These are phyloP conservation scores for Scheffersomyces parashehatae DNA, from an alignment of 1,139 yeast genomes.

Conservation along the genomic window DNA sequence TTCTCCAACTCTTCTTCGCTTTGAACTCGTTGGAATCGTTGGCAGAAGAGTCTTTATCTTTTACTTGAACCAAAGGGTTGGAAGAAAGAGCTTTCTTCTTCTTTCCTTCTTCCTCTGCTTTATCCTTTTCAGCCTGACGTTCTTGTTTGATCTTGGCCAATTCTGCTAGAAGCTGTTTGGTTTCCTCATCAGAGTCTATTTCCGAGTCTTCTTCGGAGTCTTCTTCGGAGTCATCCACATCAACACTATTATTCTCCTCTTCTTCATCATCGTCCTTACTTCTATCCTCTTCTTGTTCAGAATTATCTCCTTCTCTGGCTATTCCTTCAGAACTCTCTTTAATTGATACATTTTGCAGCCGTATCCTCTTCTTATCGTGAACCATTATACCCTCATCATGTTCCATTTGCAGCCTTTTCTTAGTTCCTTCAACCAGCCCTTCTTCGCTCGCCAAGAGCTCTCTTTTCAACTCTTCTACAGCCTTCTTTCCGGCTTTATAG, in stretches of 20 bases:
- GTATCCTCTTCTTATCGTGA: not conserved
- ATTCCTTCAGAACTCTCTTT: slow-evolving; percentile 9
- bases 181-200: slow-evolving; percentile 27
- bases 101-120: slow-evolving; percentile 20
- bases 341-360: slow-evolving; percentile 7
- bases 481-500: slow-evolving; percentile 7
- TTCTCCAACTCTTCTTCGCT: slow-evolving; percentile 56
- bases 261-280: slow-evolving; percentile 1
- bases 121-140: slow-evolving; percentile 36
- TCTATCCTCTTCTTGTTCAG: slow-evolving; percentile 8
- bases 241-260: slow-evolving; percentile 1
- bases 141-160: slow-evolving; percentile 53
- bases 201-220: slow-evolving; percentile 9
- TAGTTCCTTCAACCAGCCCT: slow-evolving; percentile 2
- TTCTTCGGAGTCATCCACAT: not conserved
- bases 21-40: slow-evolving; percentile 1
- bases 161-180: slow-evolving; percentile 50
- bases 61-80: slow-evolving; percentile 44
- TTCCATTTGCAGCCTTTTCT: not conserved
- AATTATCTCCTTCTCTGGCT: slow-evolving; percentile 4
- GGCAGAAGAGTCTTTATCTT: not conserved
- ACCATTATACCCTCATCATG: slow-evolving; percentile 1
- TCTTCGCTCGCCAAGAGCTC: slow-evolving; percentile 23
- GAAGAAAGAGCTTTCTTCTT: slow-evolving; percentile 25
- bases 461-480: slow-evolving; percentile 18